Conservation (phyloP, 2,329 filamentous ascomycete species). For the Apiospora sp. region DNA sequence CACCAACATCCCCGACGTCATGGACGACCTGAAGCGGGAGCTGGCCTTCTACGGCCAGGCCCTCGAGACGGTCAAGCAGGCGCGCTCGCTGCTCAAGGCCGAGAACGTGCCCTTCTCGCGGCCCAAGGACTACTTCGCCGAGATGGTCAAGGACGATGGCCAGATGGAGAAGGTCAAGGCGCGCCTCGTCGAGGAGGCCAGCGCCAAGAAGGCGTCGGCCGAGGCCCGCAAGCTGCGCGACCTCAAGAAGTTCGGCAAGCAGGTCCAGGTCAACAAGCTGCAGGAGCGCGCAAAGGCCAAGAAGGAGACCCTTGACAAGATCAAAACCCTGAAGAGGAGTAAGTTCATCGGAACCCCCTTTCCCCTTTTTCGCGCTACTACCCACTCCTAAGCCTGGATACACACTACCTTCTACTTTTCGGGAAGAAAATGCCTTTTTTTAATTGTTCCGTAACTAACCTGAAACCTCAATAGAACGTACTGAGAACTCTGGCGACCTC, state of each 20-base stretch:
- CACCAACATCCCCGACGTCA: conserved; percentile 77
- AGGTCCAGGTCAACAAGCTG: conserved; percentile 94
- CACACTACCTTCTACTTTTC: background rate
- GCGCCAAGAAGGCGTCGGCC: conserved; percentile 87
- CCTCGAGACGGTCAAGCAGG: conserved; percentile 78
- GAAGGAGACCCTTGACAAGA: conserved; percentile 93
- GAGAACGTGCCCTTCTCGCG: conserved; percentile 88
- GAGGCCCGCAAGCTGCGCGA: conserved; percentile 93
- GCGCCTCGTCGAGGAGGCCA: conserved; percentile 91
- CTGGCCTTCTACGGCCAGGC: conserved; percentile 92
- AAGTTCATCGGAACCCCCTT: conserved; percentile 50
- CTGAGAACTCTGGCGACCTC: conserved; percentile 69
- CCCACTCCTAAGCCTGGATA: background rate
- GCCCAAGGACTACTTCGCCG: conserved; percentile 94
- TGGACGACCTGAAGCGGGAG: conserved; percentile 92
- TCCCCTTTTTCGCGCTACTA: background rate
- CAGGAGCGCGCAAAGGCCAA: conserved; percentile 95
- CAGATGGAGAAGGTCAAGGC: conserved; percentile 98
- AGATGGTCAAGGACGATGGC: conserved; percentile 98
- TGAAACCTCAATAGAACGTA: conserved; percentile 70
- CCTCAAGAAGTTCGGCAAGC: conserved; percentile 98
- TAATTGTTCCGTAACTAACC: conserved; percentile 22
- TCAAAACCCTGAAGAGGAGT: conserved; percentile 95
- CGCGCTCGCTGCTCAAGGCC: conserved; percentile 76
- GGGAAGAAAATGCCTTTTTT: background rate